A percentile compares a stretch with the other conserved stretches of the same genome.
These are phyloP conservation scores for Acanthamoeba royreba DNA, from an alignment of 208 protist species.

Conservation along the genomic window DNA sequence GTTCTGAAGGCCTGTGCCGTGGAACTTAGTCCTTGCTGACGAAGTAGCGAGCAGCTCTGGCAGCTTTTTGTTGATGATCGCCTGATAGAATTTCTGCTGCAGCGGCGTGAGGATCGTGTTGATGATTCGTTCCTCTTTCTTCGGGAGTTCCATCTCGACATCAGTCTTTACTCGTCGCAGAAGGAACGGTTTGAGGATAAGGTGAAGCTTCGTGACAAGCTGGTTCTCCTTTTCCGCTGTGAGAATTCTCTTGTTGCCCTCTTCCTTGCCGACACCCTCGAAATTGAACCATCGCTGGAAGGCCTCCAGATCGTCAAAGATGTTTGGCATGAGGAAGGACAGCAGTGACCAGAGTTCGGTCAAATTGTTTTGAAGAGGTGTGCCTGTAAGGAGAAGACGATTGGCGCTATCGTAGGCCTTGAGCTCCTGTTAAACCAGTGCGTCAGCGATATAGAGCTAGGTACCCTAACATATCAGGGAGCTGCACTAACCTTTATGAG, in stretches of 20 bases:
- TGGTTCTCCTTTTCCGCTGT: slow-evolving; percentile 73
- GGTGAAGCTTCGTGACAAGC: slow-evolving; percentile 82
- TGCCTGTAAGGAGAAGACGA: slow-evolving; percentile 95
- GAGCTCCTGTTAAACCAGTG: not conserved
- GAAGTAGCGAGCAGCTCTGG: slow-evolving; percentile 74
- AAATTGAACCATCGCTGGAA: slow-evolving; percentile 90
- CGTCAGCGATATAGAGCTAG: not conserved
- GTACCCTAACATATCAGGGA: not conserved
- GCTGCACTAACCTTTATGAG: not conserved
- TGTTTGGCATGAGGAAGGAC: slow-evolving; percentile 95
- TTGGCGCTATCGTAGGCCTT: not conserved
- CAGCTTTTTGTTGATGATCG: slow-evolving; percentile 91
- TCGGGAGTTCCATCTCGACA: slow-evolving; percentile 94
- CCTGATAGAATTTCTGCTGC: slow-evolving; percentile 93
- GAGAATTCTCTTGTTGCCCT: slow-evolving; percentile 45
- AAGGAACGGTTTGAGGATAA: slow-evolving; percentile 95
- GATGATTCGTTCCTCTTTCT: slow-evolving; percentile 94
- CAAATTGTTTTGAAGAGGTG: slow-evolving; percentile 96
- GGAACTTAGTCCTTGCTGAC: not conserved
- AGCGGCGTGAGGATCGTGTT: slow-evolving; percentile 88
- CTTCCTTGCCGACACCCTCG: not conserved
- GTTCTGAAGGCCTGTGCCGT: slow-evolving; percentile 78
- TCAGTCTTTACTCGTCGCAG: slow-evolving; percentile 96
- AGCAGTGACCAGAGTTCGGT: slow-evolving; percentile 98
- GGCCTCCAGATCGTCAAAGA: slow-evolving; percentile 79